Conservation (phyloP, 116 monocot genomes). For the Cymodocea nodosa region DNA sequence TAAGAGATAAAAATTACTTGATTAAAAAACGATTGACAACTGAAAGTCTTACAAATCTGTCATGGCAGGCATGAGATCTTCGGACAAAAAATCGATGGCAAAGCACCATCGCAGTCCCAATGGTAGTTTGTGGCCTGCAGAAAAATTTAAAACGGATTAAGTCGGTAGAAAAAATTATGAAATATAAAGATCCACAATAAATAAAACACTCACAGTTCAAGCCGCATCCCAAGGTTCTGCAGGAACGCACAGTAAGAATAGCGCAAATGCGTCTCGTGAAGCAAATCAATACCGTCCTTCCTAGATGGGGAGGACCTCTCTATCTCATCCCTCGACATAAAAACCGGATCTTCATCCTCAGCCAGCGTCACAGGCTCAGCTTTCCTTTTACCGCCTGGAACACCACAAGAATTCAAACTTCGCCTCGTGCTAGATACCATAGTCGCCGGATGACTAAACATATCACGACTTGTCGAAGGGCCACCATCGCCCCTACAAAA, state of each 20-base stretch:
- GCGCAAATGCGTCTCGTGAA: slow-evolving; percentile 49
- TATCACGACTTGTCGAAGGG: slow-evolving; percentile 13
- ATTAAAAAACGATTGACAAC: not conserved
- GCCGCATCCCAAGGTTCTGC: slow-evolving; percentile 56
- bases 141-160: not conserved
- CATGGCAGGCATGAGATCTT: slow-evolving; percentile 85
- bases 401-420: not conserved
- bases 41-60: slow-evolving; percentile 72
- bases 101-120: slow-evolving; percentile 73
- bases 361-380: slow-evolving; percentile 3
- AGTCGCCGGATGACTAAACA: not conserved
- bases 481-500: not conserved
- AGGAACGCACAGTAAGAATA: slow-evolving; percentile 72
- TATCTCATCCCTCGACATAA: slow-evolving; percentile 61
- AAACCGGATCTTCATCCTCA: slow-evolving; percentile 12
- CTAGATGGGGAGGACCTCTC: slow-evolving; percentile 78
- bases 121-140: slow-evolving; percentile 72
- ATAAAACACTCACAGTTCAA: slow-evolving; percentile 42
- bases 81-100: slow-evolving; percentile 80
- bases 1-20: not conserved
- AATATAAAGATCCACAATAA: not conserved
- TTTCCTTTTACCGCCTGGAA: not conserved
- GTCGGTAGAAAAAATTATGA: not conserved
- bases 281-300: slow-evolving; percentile 69
- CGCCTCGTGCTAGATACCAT: not conserved